Evolutionary conservation across 176 grass and related monocot species (phyloP), one percentile per base, ranked within the genome.

Genomic region (Cenchrus americanus): DNA sequence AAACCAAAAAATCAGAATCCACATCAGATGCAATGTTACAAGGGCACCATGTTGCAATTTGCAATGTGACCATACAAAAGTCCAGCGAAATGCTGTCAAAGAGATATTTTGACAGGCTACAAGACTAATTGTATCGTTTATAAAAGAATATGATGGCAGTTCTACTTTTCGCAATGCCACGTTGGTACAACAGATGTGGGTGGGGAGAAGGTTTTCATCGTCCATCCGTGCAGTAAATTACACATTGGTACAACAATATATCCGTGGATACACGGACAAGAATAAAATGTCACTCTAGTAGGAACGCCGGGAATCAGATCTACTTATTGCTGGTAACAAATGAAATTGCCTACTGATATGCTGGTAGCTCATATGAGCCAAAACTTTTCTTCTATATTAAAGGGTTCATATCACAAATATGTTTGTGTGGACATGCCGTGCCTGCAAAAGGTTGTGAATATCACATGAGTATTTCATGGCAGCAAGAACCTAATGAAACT

Each of bases 271-370:
- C 13, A 69, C 5, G 15, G 13, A 82, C 44, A 65, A 27, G 6
- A 26, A 55, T 42, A 50, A 27, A 54, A 73, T 6, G 76, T 44
- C 44, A 61, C 61, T 60, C n/a, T 30, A 74, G 61, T 41, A 75
- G 10, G 19, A 62, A 21, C 27, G 30, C 21, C 9, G 44, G 19
- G 57, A 69, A 44, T 80, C 44, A 12, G 75, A 75, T 62, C 80
- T 87, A 87, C n/a, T 87, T 87, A 87, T 90, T 83, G 27, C 61
- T 74, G 50, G 74, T 73, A 87, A 87, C 60, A 75, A 90, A 90
- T 83, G 13, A 3, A 90, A 90, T 87, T 69, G 84, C 75, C 88
- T 87, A 87, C 75, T 44, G 74, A 26, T 78, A 47, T 40, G 50
- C 24, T 44, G 75, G 70, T 48, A 85, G 82, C 76, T 85, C 69